Evolutionary conservation across 78 protist genomes (phyloP).

Genomic region (Pirum gemmata): DNA sequence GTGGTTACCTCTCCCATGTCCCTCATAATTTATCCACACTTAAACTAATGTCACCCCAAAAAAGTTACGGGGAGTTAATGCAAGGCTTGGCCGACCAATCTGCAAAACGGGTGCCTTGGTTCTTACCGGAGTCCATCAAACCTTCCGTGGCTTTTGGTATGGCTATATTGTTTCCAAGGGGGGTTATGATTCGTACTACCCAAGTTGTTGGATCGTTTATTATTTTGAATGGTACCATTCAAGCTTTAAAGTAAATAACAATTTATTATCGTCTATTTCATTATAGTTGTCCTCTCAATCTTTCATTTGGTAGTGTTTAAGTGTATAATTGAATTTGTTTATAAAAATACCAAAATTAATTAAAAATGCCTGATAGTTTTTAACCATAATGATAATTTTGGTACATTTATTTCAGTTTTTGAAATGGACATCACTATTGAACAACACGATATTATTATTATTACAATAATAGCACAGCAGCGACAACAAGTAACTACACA

Average conservation of each 20-base stretch:
- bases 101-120: not conserved
- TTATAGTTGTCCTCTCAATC: too few relatives aligned
- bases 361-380: too few relatives aligned
- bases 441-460: too few relatives aligned
- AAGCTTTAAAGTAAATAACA: constrained; percentile 1
- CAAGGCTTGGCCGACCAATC: not conserved
- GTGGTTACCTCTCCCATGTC: constrained; percentile 63
- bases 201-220: constrained; percentile 64
- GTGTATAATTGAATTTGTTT: too few relatives aligned
- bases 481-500: too few relatives aligned
- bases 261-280: too few relatives aligned
- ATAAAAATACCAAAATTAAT: too few relatives aligned
- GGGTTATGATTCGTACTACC: constrained; percentile 51
- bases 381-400: too few relatives aligned
- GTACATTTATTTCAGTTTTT: too few relatives aligned
- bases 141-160: constrained; percentile 9
- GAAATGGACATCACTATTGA: too few relatives aligned
- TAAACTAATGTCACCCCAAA: constrained; percentile 54
- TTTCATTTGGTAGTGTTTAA: too few relatives aligned
- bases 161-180: constrained; percentile 47
- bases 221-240: constrained; percentile 63
- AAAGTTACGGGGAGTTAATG: constrained; percentile 21
- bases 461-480: too few relatives aligned
- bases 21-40: constrained; percentile 60
- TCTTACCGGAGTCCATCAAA: not conserved